Evolutionary conservation across 768 basidiomycete genomes (phyloP).

Genomic region (Russula sp.): DNA sequence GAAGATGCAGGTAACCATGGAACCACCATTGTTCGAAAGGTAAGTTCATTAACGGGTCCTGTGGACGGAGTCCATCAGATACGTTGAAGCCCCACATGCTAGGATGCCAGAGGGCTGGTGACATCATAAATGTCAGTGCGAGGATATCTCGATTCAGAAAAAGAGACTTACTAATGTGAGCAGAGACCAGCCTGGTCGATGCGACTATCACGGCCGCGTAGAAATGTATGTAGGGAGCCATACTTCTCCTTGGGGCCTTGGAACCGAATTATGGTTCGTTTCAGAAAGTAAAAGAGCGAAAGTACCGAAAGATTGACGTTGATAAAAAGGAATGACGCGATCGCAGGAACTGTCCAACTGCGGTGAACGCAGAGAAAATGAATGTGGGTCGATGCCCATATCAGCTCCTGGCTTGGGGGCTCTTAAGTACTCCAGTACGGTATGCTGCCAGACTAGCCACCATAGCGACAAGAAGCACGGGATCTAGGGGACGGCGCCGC

Average conservation of each 20-base stretch:
- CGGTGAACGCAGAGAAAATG: neutral
- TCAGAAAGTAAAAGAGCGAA: conserved; percentile 6
- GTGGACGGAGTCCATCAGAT: conserved; percentile 39
- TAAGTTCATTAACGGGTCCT: conserved; percentile 37
- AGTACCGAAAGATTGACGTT: conserved; percentile 3
- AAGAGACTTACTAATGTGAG: conserved; percentile 10
- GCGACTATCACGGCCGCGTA: conserved; percentile 2
- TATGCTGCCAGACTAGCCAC: neutral
- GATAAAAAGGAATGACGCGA: neutral
- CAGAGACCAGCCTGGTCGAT: conserved; percentile 7
- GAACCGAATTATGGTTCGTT: neutral
- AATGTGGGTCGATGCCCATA: neutral
- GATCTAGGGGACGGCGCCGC: neutral
- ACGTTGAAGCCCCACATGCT: conserved; percentile 44
- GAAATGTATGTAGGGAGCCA: conserved; percentile 1
- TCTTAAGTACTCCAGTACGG: neutral
- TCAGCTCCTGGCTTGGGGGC: neutral
- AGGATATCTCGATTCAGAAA: neutral
- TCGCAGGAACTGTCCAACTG: neutral
- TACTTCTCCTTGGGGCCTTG: neutral
- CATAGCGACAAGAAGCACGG: conserved; percentile 5
- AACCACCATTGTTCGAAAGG: conserved; percentile 41
- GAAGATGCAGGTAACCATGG: conserved; percentile 37
- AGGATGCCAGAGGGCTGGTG: conserved; percentile 32
- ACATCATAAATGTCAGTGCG: neutral